A percentile compares a stretch with the other conserved stretches of the same genome.
Conservation (phyloP, 2,329 filamentous ascomycete genomes). For the Ophiocordyceps camponoti-rufipedis region DNA sequence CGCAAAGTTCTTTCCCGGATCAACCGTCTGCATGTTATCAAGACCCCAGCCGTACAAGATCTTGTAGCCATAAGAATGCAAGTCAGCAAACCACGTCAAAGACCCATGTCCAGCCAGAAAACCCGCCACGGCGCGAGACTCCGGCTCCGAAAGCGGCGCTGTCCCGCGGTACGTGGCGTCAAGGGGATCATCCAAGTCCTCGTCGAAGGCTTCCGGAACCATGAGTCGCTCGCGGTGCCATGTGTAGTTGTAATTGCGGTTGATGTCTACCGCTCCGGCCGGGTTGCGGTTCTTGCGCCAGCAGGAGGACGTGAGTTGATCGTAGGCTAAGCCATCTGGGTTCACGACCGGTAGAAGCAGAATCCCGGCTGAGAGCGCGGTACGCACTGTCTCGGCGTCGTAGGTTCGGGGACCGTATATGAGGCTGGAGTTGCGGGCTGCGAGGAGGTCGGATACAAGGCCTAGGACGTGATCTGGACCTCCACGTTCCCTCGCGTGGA, state of each 20-base stretch:
- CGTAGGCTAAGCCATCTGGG: constrained; percentile 33
- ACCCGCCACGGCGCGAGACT: constrained; percentile 35
- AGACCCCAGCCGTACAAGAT: constrained; percentile 40
- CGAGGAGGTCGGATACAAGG: constrained; percentile 37
- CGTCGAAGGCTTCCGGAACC: constrained; percentile 8
- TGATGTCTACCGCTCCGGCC: constrained; percentile 31
- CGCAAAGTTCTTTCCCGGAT: constrained; percentile 28
- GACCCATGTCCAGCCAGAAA: constrained; percentile 28
- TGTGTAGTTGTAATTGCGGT: constrained; percentile 38
- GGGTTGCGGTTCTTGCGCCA: constrained; percentile 36
- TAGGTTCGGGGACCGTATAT: constrained; percentile 32
- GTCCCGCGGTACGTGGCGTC: constrained; percentile 24
- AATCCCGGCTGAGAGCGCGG: constrained; percentile 31
- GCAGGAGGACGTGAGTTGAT: constrained; percentile 28
- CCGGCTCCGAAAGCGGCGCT: constrained; percentile 33
- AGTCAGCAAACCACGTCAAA: constrained; percentile 37
- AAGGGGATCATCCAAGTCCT: too few relatives aligned
- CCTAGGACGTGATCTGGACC: constrained; percentile 36
- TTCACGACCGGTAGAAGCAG: constrained; percentile 34
- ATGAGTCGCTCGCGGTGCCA: constrained; percentile 33
- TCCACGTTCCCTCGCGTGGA: constrained; percentile 40
- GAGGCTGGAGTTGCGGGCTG: constrained; percentile 27
- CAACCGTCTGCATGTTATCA: constrained; percentile 29
- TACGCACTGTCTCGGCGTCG: constrained; percentile 30
- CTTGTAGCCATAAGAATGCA: constrained; percentile 33